Percentiles rank a stretch among this genome's conserved stretches.
Conservation (phyloP, 2,329 filamentous ascomycete genomes). For the Penicillium brasilianum region DNA sequence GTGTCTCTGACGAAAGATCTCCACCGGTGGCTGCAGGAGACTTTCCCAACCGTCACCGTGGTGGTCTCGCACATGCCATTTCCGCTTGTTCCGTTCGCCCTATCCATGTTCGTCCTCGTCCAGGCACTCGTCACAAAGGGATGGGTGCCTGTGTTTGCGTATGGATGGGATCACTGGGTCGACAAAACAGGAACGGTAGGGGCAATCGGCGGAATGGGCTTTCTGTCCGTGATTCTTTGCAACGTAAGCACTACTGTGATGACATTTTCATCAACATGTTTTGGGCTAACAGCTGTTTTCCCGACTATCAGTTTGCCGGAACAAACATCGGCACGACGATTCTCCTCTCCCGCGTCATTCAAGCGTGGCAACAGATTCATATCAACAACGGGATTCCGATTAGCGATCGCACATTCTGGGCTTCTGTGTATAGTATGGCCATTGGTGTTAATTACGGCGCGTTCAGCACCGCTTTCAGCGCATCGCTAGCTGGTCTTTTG, state of each 20-base stretch:
- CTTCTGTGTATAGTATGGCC: constrained; percentile 75
- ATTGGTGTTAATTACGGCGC: constrained; percentile 76
- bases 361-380: constrained; percentile 70
- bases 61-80: constrained; percentile 70
- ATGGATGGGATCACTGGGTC: constrained; percentile 77
- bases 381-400: constrained; percentile 54
- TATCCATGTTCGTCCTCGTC: constrained; percentile 76
- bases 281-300: constrained; percentile 15
- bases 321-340: constrained; percentile 80
- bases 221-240: constrained; percentile 71
- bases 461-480: constrained; percentile 74
- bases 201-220: constrained; percentile 73
- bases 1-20: constrained; percentile 53
- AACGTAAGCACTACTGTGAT: constrained; percentile 62
- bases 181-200: constrained; percentile 70
- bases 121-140: constrained; percentile 74
- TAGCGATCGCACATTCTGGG: constrained; percentile 71
- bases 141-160: constrained; percentile 74
- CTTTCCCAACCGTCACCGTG: constrained; percentile 71
- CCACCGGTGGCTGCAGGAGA: constrained; percentile 68
- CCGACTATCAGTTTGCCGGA: constrained; percentile 65
- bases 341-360: constrained; percentile 71
- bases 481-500: constrained; percentile 71
- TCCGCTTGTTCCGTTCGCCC: constrained; percentile 71
- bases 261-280: not conserved